Evolutionary conservation across 1,284 basidiomycete genomes (phyloP), one percentile per base, ranked within the genome.

Genomic region (Moesziomyces sp.): DNA sequence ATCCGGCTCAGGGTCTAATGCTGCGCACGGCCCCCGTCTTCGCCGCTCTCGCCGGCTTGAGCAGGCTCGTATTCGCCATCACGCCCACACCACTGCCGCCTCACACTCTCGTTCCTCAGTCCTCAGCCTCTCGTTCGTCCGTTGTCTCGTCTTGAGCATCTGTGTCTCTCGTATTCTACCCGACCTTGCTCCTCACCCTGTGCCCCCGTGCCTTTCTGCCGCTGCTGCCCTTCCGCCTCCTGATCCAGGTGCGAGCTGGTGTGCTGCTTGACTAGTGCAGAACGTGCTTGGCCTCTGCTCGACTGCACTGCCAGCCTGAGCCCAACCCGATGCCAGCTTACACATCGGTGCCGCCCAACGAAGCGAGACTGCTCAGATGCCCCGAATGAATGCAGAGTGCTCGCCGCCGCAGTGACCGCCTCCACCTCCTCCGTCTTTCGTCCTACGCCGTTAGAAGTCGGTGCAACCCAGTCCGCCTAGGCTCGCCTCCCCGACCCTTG

Each of bases 11-110:
- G 64, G 64, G 58, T 67, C 58, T 38, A 52, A 21, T 24, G 42
- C 51, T n/a, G 50, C 55, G 65, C 65, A 68, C 65, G 59, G 65
- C 45, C 59, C 51, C 45, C 16, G 1, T 16, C 6, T 14, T 14
- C 28, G 46, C 46, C 44, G 52, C 51, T 21, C 46, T 51, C 44
- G 21, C 44, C 49, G 42, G 33, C 48, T 38, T 38, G 56, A 51
- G 30, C 21, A 58, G 24, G 40, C 43, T 55, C 56, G 35, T 69
- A 69, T 69, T 62, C 66, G 52, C 59, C 66, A 63, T 69, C 59
- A 30, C 53, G 13, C 11, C 45, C 42, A 26, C n/a, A 46, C 59
- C 45, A 69, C 60, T 58, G 52, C 51, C 58, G 46, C 42, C 28
- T 33, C 30, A 13, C 56, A 26, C 26, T 49, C 18, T 21, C 23